Evolutionary conservation across 345 rosid species (phyloP), one percentile per base, ranked within the genome.

Genomic region (Cochlearia excelsa): DNA sequence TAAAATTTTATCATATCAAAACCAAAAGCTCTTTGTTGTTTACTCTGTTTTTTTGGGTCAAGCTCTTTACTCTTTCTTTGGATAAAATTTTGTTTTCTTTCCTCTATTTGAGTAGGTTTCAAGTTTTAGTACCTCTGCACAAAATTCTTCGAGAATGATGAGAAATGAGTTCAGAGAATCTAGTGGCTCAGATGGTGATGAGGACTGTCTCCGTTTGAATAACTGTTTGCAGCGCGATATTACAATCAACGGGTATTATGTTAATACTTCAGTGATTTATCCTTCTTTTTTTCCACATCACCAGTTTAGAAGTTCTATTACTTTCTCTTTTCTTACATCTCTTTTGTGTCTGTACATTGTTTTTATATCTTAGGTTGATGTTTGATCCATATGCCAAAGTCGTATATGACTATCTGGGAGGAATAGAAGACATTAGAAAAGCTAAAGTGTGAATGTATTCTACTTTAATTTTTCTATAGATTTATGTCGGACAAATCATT

Each of bases 381-480:
- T 87, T 82, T 72, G 97, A 94, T 78, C 99, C 99, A 48, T 90
- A 74, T 82, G 81, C 80, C 30, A 83, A 77, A 77, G 74, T 85
- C 29, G 76, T 90, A 58, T 90, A 94, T 48, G 97, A 90, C 71
- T 90, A 94, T 69, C 66, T 80, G 50, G 96, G 90, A 77, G 99
- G 97, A 67, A 76, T 87, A 44, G 85, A 90, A 76, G 99, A 94
- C 75, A 74, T 94, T 53, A 77, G 63, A 80, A 87, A 82, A 68
- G 88, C 97, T 78, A 87, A 82, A 84, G 99, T 94, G 88, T 80
- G 99, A 75, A 78, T 74, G 79, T 85, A 71, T 67, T 73, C 79
- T 72, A 59, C 73, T 53, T 42, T 30, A 50, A 39, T 44, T 39
- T 84, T 66, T 39, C 57, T 55, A 52, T 65, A 68, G 41, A 41